Evolutionary conservation across 371 early-diverging fungal genomes (phyloP).

Genomic region (Mortierella sp.): DNA sequence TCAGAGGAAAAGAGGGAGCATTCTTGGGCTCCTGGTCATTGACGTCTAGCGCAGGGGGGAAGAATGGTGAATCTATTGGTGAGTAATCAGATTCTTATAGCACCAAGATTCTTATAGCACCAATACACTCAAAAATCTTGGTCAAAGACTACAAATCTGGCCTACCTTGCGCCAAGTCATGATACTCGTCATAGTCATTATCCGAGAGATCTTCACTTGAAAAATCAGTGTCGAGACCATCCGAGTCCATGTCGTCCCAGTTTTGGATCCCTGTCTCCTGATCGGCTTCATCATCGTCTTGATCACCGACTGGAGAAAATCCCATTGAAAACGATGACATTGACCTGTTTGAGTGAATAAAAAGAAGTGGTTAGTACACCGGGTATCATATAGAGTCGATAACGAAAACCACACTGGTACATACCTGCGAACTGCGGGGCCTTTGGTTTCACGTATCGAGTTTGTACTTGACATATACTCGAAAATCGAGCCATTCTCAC

Average conservation of each 20-base stretch:
- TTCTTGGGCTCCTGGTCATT: slow-evolving; percentile 21
- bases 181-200: slow-evolving; percentile 12
- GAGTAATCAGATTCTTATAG: too few species aligned
- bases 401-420: background rate
- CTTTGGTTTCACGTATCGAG: slow-evolving; percentile 1
- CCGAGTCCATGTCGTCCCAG: slow-evolving; percentile 32
- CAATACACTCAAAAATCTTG: too few species aligned
- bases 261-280: slow-evolving; percentile 13
- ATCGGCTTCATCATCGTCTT: slow-evolving; percentile 12
- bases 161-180: slow-evolving; percentile 18
- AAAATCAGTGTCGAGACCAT: slow-evolving; percentile 27
- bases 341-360: slow-evolving; percentile 13
- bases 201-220: slow-evolving; percentile 32
- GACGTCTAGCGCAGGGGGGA: too few species aligned
- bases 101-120: too few species aligned
- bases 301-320: slow-evolving; percentile 9
- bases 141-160: too few species aligned
- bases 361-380: background rate
- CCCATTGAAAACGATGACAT: slow-evolving; percentile 40
- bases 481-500: slow-evolving; percentile 35
- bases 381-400: too few species aligned
- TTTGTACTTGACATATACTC: slow-evolving; percentile 24
- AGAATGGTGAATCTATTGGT: too few species aligned
- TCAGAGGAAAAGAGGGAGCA: slow-evolving; percentile 48
- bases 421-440: slow-evolving; percentile 26